Base-by-base conservation (phyloP, 106 monocot species). In the Platanthera zijinensis region DNA sequence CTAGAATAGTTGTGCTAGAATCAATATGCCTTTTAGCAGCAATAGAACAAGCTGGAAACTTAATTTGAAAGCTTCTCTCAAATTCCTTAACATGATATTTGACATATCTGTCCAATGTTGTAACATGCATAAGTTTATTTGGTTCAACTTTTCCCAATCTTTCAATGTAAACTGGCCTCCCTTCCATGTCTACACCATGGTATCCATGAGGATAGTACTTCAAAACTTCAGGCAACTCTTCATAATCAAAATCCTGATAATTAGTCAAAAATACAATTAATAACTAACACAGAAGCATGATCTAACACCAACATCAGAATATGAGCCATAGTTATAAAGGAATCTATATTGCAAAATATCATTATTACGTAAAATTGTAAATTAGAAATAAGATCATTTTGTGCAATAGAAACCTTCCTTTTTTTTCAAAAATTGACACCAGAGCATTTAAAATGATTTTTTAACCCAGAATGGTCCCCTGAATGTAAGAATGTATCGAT, bases 131-230 rank as follows among this genome's bases (percentile, higher is more conserved):
- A 25, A 90, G 87, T 54, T 87, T 83, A 82, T 68, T 90, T 3
- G 85, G 79, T 10, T 90, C 90, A 51, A 90, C 82, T 82, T 90
- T 84, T 52, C 90, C 90, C 13, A 90, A 76, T 50, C 83, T 83
- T 81, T 90, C 90, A 66, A 90, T 88, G 71, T 90, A 90, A 48
- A 90, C 82, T 48, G 90, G 90, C 64, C 90, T 85, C 7, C 90
- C 90, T 0, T 85, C 87, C 71, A 80, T 90, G 61, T 90, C 90
- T 15, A 90, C 88, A 49, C 90, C 90, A 80, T 90, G 90, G 74
- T 90, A 84, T 62, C 90, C 87, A 72, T 90, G 90, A 70, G 90
- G 90, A 78, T 90, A 88, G 66, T 90, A 73, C 51, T 80, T 68
- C 15, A 87, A 50, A 54, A 90, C 90, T 74, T 87, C 80, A 75